Evolutionary conservation across 805 yeast genomes (phyloP), one percentile per base, ranked within the genome.

Genomic region (Cyberlindnera saturnus): DNA sequence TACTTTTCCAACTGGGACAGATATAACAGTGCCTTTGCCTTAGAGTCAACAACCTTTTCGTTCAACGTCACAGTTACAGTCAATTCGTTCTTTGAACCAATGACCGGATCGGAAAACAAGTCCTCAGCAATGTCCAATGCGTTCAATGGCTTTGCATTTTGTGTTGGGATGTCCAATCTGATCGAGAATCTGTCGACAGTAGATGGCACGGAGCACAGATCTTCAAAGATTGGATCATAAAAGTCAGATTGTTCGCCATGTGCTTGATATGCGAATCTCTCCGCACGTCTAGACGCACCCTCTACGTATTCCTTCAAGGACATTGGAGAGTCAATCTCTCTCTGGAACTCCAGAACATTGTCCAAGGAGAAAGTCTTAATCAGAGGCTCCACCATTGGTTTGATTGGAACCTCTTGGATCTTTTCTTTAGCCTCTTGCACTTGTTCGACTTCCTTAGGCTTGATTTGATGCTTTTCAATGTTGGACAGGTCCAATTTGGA

Each of bases 401-500:
- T 51, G 41, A 39, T 37, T 26, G 45, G 43, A 20, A 45, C 47
- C 19, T 52, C 43, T 23, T 46, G 48, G 14, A 47, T 47, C 31
- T 54, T 45, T 18, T 49, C 45, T 19, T 48, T 39, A 2, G 51
- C 36, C 6, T 48, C 41, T 15, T 40, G 47, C 10, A 47, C 50
- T 38, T 55, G 43, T n/a, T 15, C 32, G n/a, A 15, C 39, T 36
- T 56, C 59, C 44, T 53, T 58, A 19, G 70, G 64, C 32, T 53
- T 59, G 29, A 56, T 51, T 44, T 36, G 38, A 11, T 49, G 57
- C 49, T 51, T 59, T 43, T 75, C 74, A 48, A 89, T 78, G 61
- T 83, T 77, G 34, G 87, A 74, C 46, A 89, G 69, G 60, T 90
- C 96, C 50, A 89, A 68, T 54, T 77, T 81, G 48, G 76, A 74